Percentiles rank a stretch among this genome's conserved stretches.
Conservation (phyloP, 805 yeast genomes). For the Maudiozyma turicensis region DNA sequence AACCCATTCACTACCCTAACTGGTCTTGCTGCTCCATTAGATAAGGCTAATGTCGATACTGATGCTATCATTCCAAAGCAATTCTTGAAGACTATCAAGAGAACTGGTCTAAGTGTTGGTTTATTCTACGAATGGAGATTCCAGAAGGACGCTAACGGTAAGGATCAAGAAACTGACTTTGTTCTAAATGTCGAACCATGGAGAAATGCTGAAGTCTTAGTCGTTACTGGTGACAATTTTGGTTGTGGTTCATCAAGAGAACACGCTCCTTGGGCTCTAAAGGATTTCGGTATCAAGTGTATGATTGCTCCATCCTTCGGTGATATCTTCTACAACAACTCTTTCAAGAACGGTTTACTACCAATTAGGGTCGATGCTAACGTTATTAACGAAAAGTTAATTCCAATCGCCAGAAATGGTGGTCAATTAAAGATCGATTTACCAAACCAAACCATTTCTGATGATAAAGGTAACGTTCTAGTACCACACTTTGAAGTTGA, state of each 20-base stretch:
- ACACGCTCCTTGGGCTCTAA: conserved; percentile 99
- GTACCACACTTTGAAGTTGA: conserved; percentile 83
- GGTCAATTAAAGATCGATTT: conserved; percentile 65
- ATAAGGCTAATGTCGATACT: conserved; percentile 92
- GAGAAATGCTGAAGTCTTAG: conserved; percentile 67
- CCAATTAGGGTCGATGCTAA: conserved; percentile 88
- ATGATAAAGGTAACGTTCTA: conserved; percentile 59
- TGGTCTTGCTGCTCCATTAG: conserved; percentile 89
- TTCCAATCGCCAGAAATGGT: conserved; percentile 74
- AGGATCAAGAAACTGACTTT: conserved; percentile 79
- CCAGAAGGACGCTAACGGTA: conserved; percentile 55
- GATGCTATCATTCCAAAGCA: conserved; percentile 99
- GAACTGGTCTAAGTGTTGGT: conserved; percentile 87
- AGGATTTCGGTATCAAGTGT: conserved; percentile 92
- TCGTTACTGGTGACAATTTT: conserved; percentile 93
- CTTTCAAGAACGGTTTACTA: conserved; percentile 88
- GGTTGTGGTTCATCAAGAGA: conserved; percentile 99
- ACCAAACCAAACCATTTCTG: conserved; percentile 71
- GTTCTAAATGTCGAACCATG: conserved; percentile 80
- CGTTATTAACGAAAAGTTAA: conserved; percentile 56
- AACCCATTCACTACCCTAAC: conserved; percentile 66
- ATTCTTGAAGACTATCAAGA: conserved; percentile 92
- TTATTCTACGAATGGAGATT: conserved; percentile 88
- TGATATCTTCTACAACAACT: conserved; percentile 95
- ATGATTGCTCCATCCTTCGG: conserved; percentile 98